A percentile compares a stretch with the other conserved stretches of the same genome.
These are phyloP conservation scores for Pseudocercospora cruenta DNA, from an alignment of 2,329 filamentous ascomycete genomes.

Conservation along the genomic window DNA sequence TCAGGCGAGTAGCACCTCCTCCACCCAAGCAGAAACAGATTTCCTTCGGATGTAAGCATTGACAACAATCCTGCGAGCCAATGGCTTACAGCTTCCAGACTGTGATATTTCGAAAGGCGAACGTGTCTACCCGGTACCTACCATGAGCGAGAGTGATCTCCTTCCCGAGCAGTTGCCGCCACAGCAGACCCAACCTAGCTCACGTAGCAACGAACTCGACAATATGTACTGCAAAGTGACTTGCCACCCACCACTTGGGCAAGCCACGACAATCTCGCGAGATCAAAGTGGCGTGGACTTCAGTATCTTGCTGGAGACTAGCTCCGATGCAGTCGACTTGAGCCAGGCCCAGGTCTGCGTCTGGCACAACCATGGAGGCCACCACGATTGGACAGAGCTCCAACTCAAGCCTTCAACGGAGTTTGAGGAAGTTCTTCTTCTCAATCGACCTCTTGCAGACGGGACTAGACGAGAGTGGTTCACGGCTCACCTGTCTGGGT, in stretches of 20 bases:
- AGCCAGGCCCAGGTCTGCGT: slow-evolving; percentile 73
- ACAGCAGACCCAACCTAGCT: slow-evolving; percentile 28
- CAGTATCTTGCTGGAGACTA: slow-evolving; percentile 57
- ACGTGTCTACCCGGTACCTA: slow-evolving; percentile 40
- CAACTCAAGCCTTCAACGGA: slow-evolving; percentile 52
- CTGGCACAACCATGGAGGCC: slow-evolving; percentile 68
- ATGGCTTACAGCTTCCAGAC: slow-evolving; percentile 28
- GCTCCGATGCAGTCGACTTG: slow-evolving; percentile 42
- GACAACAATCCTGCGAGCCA: background rate
- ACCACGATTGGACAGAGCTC: slow-evolving; percentile 62
- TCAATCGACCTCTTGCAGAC: slow-evolving; percentile 25
- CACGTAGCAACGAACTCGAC: slow-evolving; percentile 24
- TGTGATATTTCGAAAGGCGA: slow-evolving; percentile 41
- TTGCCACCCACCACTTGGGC: slow-evolving; percentile 73
- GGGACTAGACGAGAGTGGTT: slow-evolving; percentile 56
- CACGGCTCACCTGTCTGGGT: slow-evolving; percentile 50
- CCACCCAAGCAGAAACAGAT: slow-evolving; percentile 39
- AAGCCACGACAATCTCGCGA: slow-evolving; percentile 65
- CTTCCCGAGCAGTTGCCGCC: slow-evolving; percentile 39
- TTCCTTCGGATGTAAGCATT: slow-evolving; percentile 38
- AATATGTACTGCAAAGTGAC: slow-evolving; percentile 59
- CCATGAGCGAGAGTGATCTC: slow-evolving; percentile 31
- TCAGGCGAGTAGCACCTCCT: slow-evolving; percentile 24
- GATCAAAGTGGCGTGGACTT: slow-evolving; percentile 58
- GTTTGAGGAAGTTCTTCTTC: slow-evolving; percentile 33